Evolutionary conservation across 495 filamentous ascomycete species (phyloP).

Genomic region (Darksidea phi): DNA sequence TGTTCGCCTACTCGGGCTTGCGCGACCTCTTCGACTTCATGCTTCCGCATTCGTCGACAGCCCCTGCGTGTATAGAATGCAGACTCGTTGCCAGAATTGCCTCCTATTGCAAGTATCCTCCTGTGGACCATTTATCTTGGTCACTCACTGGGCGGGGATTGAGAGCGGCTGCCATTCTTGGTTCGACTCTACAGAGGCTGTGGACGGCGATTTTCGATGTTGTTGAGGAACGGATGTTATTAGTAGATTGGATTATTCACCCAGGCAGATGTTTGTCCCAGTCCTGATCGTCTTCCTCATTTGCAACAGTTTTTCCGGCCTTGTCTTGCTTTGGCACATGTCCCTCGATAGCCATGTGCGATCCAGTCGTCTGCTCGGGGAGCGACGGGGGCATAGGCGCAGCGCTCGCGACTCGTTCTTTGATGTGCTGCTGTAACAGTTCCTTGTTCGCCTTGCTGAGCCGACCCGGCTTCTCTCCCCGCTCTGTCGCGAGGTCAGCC

Average conservation of each 20-base stretch:
- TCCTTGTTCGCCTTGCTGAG: constrained; percentile 25
- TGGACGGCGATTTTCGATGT: too few relatives aligned
- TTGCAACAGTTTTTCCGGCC: not conserved
- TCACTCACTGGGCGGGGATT: too few relatives aligned
- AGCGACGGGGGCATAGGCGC: constrained; percentile 12
- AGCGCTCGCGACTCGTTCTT: constrained; percentile 15
- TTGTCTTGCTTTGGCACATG: constrained; percentile 19
- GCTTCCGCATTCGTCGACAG: too few relatives aligned
- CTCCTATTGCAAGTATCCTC: too few relatives aligned
- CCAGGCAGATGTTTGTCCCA: constrained; percentile 30
- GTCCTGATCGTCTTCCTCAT: constrained; percentile 24
- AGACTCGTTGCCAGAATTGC: too few relatives aligned
- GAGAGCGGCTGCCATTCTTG: too few relatives aligned
- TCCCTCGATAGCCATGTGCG: constrained; percentile 36
- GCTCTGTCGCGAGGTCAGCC: constrained; percentile 53
- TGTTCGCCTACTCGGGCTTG: too few relatives aligned
- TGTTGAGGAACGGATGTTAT: not conserved
- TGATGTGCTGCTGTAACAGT: constrained; percentile 22
- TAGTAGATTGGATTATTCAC: constrained; percentile 3
- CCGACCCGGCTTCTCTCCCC: constrained; percentile 47
- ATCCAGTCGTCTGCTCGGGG: not conserved
- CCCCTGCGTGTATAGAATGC: too few relatives aligned
- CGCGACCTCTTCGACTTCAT: too few relatives aligned
- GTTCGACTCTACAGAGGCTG: too few relatives aligned
- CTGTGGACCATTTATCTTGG: too few relatives aligned